phyloP scores from a whole-genome alignment of 768 basidiomycete genomes.

The Epithele typhae region DNA sequence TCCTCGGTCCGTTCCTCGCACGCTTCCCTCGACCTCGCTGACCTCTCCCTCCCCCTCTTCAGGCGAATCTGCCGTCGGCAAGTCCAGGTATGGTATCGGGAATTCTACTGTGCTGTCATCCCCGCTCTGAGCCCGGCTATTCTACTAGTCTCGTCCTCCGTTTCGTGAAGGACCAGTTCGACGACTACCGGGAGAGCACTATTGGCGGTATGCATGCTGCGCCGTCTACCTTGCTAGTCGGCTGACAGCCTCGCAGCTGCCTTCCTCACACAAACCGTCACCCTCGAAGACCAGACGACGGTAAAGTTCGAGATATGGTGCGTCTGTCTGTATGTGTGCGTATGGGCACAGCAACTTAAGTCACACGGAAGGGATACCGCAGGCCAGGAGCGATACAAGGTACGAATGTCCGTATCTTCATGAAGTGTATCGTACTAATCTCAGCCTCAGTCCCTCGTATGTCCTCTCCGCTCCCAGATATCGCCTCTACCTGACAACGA shows the following conservation, averaged over 20 bases:
- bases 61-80: constrained; percentile 98
- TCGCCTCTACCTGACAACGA: background rate
- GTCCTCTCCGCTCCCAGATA: constrained; percentile 17
- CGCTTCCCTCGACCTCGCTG: background rate
- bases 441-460: constrained; percentile 41
- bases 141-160: constrained; percentile 76
- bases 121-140: constrained; percentile 15
- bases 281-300: constrained; percentile 79
- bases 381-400: constrained; percentile 94
- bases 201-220: constrained; percentile 64
- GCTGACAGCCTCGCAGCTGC: constrained; percentile 56
- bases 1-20: constrained; percentile 62
- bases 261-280: constrained; percentile 97
- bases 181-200: constrained; percentile 92
- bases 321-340: constrained; percentile 17
- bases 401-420: constrained; percentile 20
- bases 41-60: constrained; percentile 11
- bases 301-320: constrained; percentile 99
- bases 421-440: constrained; percentile 5
- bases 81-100: constrained; percentile 64
- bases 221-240: constrained; percentile 14
- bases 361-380: constrained; percentile 75
- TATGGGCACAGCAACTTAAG: background rate
- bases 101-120: constrained; percentile 22
- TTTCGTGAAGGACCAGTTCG: constrained; percentile 96